Evolutionary conservation across 2,329 filamentous ascomycete species (phyloP).

Genomic region (Fusarium ambrosium): DNA sequence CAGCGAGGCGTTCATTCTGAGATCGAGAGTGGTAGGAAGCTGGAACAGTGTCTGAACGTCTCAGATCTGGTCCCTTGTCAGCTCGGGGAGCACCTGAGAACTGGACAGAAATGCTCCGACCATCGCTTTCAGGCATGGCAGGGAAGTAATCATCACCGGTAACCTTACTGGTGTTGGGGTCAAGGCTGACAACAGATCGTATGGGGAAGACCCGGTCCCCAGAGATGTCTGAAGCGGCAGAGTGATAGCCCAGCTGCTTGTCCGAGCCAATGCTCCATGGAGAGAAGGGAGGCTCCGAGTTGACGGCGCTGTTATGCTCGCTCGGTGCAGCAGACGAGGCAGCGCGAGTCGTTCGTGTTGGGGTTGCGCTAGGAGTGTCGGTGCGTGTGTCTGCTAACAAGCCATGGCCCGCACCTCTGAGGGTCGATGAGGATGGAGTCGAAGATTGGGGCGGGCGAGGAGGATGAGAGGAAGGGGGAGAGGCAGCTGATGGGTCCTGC

Average conservation of each 20-base stretch:
- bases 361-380: slow-evolving; percentile 8
- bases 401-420: slow-evolving; percentile 4
- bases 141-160: slow-evolving; percentile 57
- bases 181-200: slow-evolving; percentile 81
- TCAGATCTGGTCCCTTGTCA: slow-evolving; percentile 48
- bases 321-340: slow-evolving; percentile 33
- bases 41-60: slow-evolving; percentile 45
- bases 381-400: slow-evolving; percentile 18
- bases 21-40: slow-evolving; percentile 37
- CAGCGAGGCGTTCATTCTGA: slow-evolving; percentile 37
- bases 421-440: slow-evolving; percentile 29
- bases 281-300: slow-evolving; percentile 50
- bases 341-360: slow-evolving; percentile 26
- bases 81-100: slow-evolving; percentile 48
- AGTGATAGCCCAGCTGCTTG: slow-evolving; percentile 52
- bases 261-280: slow-evolving; percentile 60
- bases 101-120: slow-evolving; percentile 48
- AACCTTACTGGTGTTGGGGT: slow-evolving; percentile 62
- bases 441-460: slow-evolving; percentile 22
- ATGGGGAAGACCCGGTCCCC: slow-evolving; percentile 83
- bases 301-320: slow-evolving; percentile 34
- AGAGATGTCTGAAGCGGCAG: slow-evolving; percentile 53
- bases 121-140: slow-evolving; percentile 50
- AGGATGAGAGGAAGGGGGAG: slow-evolving; percentile 1
- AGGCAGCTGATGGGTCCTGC: slow-evolving; percentile 7